Conservation (phyloP, 2,329 filamentous ascomycete species). For the Ampelomyces quisqualis region DNA sequence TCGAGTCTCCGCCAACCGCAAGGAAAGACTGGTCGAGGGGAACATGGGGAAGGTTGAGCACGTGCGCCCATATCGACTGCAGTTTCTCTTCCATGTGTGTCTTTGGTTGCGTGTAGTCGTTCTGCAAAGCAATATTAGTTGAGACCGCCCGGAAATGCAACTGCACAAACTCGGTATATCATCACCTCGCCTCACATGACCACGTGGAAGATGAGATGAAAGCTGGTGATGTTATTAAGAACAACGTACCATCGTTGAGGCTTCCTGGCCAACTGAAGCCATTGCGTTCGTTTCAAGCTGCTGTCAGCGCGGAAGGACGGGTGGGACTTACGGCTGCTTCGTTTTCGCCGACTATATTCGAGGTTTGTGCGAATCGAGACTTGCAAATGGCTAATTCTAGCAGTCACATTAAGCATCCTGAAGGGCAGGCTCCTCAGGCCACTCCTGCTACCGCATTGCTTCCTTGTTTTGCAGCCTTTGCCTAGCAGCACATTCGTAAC, state of each 20-base stretch:
- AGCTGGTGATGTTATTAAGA: neutral
- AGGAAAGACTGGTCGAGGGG: constrained; percentile 43
- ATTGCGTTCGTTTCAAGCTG: neutral
- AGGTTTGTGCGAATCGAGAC: neutral
- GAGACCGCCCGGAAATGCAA: too few species aligned
- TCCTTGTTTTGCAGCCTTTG: constrained; percentile 3
- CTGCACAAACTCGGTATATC: too few species aligned
- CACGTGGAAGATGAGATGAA: neutral
- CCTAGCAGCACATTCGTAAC: neutral
- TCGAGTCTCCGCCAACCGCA: constrained; percentile 52
- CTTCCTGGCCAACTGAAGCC: neutral
- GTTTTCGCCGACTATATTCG: neutral
- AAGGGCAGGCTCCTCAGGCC: constrained; percentile 6
- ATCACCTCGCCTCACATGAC: too few species aligned
- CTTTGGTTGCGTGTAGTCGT: constrained; percentile 1
- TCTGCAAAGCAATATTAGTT: neutral
- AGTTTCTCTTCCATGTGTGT: constrained; percentile 21
- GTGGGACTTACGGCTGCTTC: neutral
- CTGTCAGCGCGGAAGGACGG: neutral
- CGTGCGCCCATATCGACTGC: constrained; percentile 34
- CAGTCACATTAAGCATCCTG: constrained; percentile 8
- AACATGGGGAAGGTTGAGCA: constrained; percentile 34
- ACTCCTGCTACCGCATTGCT: constrained; percentile 6
- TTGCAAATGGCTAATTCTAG: neutral
- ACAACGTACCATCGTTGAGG: neutral